These are phyloP conservation scores for Hygrocybe coccinea DNA, from an alignment of 768 basidiomycete species.

Conservation along the genomic window DNA sequence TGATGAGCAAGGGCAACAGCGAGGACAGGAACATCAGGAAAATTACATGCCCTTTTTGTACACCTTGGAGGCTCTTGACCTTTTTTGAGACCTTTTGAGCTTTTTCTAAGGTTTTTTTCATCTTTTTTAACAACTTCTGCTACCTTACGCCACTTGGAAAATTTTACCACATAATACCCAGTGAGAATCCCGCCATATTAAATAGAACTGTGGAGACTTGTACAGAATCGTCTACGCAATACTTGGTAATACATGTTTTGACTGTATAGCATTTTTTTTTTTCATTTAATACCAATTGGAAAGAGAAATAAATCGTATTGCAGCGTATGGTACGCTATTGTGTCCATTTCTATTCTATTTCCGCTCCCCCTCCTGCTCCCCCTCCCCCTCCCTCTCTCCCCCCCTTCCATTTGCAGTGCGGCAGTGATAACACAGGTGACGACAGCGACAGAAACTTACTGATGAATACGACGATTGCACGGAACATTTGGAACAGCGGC, in stretches of 20 bases:
- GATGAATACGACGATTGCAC: background rate
- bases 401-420: background rate
- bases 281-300: background rate
- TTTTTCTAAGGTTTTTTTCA: too few relatives aligned
- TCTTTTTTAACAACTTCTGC: too few relatives aligned
- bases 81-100: too few relatives aligned
- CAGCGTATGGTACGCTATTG: background rate
- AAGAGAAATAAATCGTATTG: background rate
- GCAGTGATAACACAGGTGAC: background rate
- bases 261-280: background rate
- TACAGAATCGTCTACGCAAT: background rate
- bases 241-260: background rate
- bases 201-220: background rate
- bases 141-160: too few relatives aligned
- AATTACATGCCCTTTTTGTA: too few relatives aligned
- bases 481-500: background rate
- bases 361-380: background rate
- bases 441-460: background rate
- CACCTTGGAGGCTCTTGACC: too few relatives aligned
- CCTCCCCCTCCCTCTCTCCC: background rate
- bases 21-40: too few relatives aligned
- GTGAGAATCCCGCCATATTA: background rate
- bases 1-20: too few relatives aligned
- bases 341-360: background rate
- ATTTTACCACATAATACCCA: background rate